A percentile compares a stretch with the other conserved stretches of the same genome.
phyloP scores from a whole-genome alignment of 805 yeast genomes.

The Pichia occidentalis region DNA sequence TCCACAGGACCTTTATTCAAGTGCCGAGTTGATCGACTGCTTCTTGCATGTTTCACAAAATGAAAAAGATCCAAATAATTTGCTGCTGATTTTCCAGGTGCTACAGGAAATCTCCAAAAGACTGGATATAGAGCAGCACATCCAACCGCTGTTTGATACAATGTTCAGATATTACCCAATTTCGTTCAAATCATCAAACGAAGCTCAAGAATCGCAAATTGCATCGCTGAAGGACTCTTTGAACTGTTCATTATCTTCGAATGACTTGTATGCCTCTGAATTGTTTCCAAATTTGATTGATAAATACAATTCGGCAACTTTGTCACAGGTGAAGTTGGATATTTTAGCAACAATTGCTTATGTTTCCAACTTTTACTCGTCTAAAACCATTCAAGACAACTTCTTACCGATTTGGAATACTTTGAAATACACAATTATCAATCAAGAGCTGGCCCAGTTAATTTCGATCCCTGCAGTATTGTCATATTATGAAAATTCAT shows the following conservation, averaged over 20 bases:
- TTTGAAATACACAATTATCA: slow-evolving; percentile 80
- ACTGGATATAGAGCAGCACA: slow-evolving; percentile 35
- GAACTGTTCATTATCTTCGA: slow-evolving; percentile 56
- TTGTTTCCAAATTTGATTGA: slow-evolving; percentile 72
- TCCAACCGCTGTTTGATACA: slow-evolving; percentile 76
- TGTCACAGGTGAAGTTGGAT: slow-evolving; percentile 67
- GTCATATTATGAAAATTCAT: slow-evolving; percentile 27
- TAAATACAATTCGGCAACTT: slow-evolving; percentile 63
- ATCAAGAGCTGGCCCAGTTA: slow-evolving; percentile 46
- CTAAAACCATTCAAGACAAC: slow-evolving; percentile 42
- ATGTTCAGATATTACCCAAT: slow-evolving; percentile 95
- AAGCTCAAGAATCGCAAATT: slow-evolving; percentile 77
- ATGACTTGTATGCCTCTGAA: slow-evolving; percentile 59
- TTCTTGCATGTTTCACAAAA: slow-evolving; percentile 70
- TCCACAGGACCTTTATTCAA: slow-evolving; percentile 21
- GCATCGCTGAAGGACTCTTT: slow-evolving; percentile 60
- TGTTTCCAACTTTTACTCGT: slow-evolving; percentile 49
- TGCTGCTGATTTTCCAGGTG: slow-evolving; percentile 61
- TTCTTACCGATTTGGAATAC: slow-evolving; percentile 85
- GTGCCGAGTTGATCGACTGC: slow-evolving; percentile 42
- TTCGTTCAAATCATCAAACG: slow-evolving; percentile 90
- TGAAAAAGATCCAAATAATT: slow-evolving; percentile 91
- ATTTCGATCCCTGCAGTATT: slow-evolving; percentile 23
- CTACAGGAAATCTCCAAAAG: slow-evolving; percentile 39
- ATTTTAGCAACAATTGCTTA: slow-evolving; percentile 54